Conservation (phyloP, 495 filamentous ascomycete genomes). For the Penicillium steckii region DNA sequence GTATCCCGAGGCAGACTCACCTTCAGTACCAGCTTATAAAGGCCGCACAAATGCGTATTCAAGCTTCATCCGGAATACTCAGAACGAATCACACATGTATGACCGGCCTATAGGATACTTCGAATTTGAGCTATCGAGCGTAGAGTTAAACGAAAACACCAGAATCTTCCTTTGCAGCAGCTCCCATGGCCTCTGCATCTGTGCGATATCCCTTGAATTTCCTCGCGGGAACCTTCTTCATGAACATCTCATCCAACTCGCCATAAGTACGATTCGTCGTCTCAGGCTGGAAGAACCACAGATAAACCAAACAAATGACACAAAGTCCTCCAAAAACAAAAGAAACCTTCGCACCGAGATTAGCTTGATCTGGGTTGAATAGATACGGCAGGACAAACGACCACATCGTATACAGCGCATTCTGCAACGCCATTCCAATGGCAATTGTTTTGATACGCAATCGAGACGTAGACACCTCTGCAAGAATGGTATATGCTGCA, state of each 20-base stretch:
- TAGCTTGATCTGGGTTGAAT: constrained; percentile 13
- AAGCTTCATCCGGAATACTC: too few relatives aligned
- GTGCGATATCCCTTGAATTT: constrained; percentile 15
- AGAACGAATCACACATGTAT: too few relatives aligned
- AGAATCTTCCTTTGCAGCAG: constrained; percentile 2
- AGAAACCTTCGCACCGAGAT: constrained; percentile 12
- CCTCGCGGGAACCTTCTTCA: constrained; percentile 14
- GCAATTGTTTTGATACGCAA: constrained; percentile 33
- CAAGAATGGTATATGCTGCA: constrained; percentile 29
- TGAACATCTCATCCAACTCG: constrained; percentile 22
- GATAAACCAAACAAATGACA: constrained; percentile 16
- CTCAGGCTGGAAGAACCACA: constrained; percentile 20
- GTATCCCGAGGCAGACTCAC: too few relatives aligned
- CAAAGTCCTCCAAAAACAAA: constrained; percentile 23
- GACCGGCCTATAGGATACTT: too few relatives aligned
- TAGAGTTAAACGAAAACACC: background rate
- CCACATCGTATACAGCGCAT: constrained; percentile 27
- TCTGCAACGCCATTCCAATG: constrained; percentile 27
- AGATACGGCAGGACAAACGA: constrained; percentile 21
- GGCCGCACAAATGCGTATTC: too few relatives aligned
- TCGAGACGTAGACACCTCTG: constrained; percentile 25
- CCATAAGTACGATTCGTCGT: constrained; percentile 12
- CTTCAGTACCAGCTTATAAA: too few relatives aligned
- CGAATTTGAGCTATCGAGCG: too few relatives aligned
- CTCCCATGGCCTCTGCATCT: constrained; percentile 15